Conservation (phyloP, 805 yeast species). For the Candida sanyiensis region DNA sequence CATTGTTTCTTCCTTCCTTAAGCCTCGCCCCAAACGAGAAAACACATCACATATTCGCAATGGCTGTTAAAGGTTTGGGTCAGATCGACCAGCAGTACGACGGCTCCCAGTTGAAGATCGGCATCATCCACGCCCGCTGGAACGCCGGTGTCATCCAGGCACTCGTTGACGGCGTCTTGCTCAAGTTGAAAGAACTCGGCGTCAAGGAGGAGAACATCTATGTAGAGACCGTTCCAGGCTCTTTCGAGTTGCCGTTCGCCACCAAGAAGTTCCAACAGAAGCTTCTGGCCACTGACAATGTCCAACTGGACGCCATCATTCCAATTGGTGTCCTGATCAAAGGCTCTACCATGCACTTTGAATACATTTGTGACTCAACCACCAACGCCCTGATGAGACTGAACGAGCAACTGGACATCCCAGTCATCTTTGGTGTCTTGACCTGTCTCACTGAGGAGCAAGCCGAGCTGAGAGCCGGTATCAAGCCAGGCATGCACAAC, state of each 20-base stretch:
- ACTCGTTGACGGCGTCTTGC: conserved; percentile 71
- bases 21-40: background rate
- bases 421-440: conserved; percentile 89
- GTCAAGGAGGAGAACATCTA: conserved; percentile 73
- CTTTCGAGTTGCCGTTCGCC: conserved; percentile 89
- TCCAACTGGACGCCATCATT: conserved; percentile 74
- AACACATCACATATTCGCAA: conserved; percentile 23
- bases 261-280: conserved; percentile 46
- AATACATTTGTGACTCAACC: conserved; percentile 89
- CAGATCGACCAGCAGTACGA: conserved; percentile 61
- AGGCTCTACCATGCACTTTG: conserved; percentile 98
- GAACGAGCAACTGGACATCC: conserved; percentile 62
- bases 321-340: conserved; percentile 94
- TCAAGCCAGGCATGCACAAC: conserved; percentile 77
- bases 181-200: conserved; percentile 53
- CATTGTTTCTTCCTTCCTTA: too few relatives aligned
- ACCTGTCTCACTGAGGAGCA: conserved; percentile 93
- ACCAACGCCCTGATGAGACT: conserved; percentile 79
- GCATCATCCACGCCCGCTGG: conserved; percentile 96
- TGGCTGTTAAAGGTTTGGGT: conserved; percentile 84
- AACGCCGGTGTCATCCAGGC: conserved; percentile 71
- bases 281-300: conserved; percentile 32
- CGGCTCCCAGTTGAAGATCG: conserved; percentile 65
- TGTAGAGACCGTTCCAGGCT: conserved; percentile 88
- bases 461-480: conserved; percentile 89